Evolutionary conservation across 140 eudicot genomes (phyloP), one percentile per base, ranked within the genome.

Genomic region (Bidens hawaiensis): DNA sequence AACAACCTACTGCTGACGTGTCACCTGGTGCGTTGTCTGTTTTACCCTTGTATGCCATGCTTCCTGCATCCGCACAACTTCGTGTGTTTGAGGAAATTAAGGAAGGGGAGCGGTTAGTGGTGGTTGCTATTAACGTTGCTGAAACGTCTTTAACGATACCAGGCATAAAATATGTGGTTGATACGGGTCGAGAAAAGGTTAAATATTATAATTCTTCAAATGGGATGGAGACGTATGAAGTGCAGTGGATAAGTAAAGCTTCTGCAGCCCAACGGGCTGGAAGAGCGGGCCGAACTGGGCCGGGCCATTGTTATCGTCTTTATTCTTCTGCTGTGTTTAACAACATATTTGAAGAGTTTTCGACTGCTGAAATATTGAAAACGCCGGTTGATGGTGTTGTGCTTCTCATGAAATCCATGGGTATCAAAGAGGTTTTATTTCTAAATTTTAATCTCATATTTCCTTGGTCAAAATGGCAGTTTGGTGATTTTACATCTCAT

Each of bases 261-360:
- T 93, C 99, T 47, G 99, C 97, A 48, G 70, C 90, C 36, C 99
- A 93, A 60, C 95, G 99, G 43, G 81, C 99, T 5, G 99, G 99
- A 75, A 83, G 99, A 79, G 95, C 99, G 14, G 97, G 99, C 72
- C 83, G 99, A 77, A 93, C 97, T 0, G 95, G 95, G 30, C 97
- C 97, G 23, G 99, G 99, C 40, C 97, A 93, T 19, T 88, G 99
- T 55, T 93, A 88, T 79, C 93, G 96, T 70, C 94, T 93, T 16
- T 93, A 93, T 77, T 85, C 97, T 55, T 79, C 95, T 59, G 94
- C 97, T 16, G 97, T 76, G 9, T 93, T 83, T 11, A 74, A 18
- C 76, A 79, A 88, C 54, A 71, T 71, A 16, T 85, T 93, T 68
- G 73, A 79, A 10, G 88, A 81, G 23, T 85, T 81, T 78, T 85